Evolutionary conservation across 2,329 filamentous ascomycete species (phyloP), one percentile per base, ranked within the genome.

Genomic region (Trichoderma sp.): DNA sequence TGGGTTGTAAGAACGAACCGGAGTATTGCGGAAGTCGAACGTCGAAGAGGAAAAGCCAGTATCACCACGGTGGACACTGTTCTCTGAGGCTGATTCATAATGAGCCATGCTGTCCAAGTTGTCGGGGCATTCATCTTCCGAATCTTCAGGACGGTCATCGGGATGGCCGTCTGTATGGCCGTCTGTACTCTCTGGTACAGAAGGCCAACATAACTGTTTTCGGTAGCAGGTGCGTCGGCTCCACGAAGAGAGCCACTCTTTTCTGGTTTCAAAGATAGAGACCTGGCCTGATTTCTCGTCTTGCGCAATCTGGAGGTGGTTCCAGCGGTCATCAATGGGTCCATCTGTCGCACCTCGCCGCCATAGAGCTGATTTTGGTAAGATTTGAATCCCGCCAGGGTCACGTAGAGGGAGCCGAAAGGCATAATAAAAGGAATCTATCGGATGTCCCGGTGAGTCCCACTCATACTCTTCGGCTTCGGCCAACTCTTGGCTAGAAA

Each of bases 271-370:
- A 0, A 94, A 83, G 21, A 94, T 91, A 68, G 89, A 85, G 1
- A 93, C 83, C 16, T 86, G 82, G 1, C 90, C 90, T 0, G 88
- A 91, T 12, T 79, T 79, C 76, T 94, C 91, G 75, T 94, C 90
- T 41, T 85, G 86, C 33, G 90, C 87, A 1, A 95, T 84, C 4
- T 88, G 88, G 4, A 95, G 84, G 75, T 91, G 89, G 0, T 90
- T 92, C 93, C 93, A 95, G 3, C 92, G 89, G 78, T 95, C 91
- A 78, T 95, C 93, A 18, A 95, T 91, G 0, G 92, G 89, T 0
- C 93, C 93, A 81, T 95, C 93, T 33, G 85, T 85, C 78, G 94
- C 91, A 67, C 92, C 87, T 18, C 93, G 89, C 8, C 93, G 87
- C 89, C 91, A 94, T 62, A 78, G 69, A 78, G 77, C 63, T 87